These are phyloP conservation scores for Scedosporium aurantiacum DNA, from an alignment of 2,329 filamentous ascomycete species.

Conservation along the genomic window DNA sequence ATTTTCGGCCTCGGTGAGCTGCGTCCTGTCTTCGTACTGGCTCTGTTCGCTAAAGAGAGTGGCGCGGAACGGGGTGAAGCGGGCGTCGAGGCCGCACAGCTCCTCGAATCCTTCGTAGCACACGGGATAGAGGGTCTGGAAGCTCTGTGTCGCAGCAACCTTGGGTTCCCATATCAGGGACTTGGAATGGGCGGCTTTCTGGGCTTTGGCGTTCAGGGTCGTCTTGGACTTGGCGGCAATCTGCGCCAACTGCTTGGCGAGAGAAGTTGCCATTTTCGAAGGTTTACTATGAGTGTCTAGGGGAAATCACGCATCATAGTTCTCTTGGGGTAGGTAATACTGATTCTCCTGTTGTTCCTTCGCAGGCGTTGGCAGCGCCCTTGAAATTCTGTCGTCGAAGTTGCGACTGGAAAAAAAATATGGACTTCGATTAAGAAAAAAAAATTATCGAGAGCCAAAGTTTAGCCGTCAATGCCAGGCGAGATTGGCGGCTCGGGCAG, in stretches of 20 bases:
- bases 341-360: no score
- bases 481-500: no score
- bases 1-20: slow-evolving; percentile 76
- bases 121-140: slow-evolving; percentile 76
- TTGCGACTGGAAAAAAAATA: no score
- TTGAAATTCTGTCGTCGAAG: no score
- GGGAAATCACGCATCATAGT: no score
- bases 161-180: slow-evolving; percentile 87
- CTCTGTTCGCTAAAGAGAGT: slow-evolving; percentile 92
- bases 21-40: slow-evolving; percentile 73
- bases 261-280: slow-evolving; percentile 61
- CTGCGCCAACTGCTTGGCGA: slow-evolving; percentile 87
- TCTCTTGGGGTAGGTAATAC: no score
- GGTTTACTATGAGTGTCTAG: neutral
- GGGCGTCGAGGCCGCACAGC: slow-evolving; percentile 72
- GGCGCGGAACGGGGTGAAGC: slow-evolving; percentile 63
- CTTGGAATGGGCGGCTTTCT: slow-evolving; percentile 84
- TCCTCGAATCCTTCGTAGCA: slow-evolving; percentile 87
- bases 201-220: slow-evolving; percentile 83
- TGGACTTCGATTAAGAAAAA: no score
- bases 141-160: slow-evolving; percentile 77
- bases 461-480: no score
- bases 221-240: slow-evolving; percentile 85
- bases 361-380: no score
- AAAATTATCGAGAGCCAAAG: no score